Evolutionary conservation across 345 rosid species (phyloP), one percentile per base, ranked within the genome.

Genomic region (Clausena lansium): DNA sequence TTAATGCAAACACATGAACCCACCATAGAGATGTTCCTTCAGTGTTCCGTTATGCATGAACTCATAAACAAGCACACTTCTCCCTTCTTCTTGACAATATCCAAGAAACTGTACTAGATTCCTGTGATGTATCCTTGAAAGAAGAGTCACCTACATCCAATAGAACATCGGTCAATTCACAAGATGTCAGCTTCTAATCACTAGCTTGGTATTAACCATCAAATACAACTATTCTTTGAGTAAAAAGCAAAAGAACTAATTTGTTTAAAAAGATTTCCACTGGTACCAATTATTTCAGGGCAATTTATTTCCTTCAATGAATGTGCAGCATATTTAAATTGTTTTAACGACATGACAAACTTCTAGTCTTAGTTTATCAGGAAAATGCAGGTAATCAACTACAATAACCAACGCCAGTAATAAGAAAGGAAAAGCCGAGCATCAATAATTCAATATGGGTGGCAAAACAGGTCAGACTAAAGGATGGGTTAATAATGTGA

Each of bases 1-100:
- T 27, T 58, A 59, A 35, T 36, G 65, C 13, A 77, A 33, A 76
- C 64, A 39, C 38, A 27, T 39, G 38, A 75, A 83, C 84, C 79
- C 89, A 96, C 99, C 93, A 64, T 97, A 93, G 24, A 97, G 97
- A 86, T 91, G 99, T 87, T 97, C 98, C 82, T 94, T 97, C 76
- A 97, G 92, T n/a, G 99, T 94, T 81, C 99, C 99, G 20, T 85
- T 89, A 79, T 93, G 98, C 99, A 97, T 93, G 87, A 86, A 97
- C 88, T 97, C 99, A 14, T 97, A 97, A 52, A 93, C 89, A 67
- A 97, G 98, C 88, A 97, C 85, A 73, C 89, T 90, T 84, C 81
- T 91, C 66, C 93, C 98, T 1, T 88, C 91, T 81, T 97, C 99
- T 91, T 94, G 98, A 84, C 98, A 97, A 85, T 87, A 97, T 9